Evolutionary conservation across 2,329 filamentous ascomycete genomes (phyloP).

Genomic region (Colletotrichum sp.): DNA sequence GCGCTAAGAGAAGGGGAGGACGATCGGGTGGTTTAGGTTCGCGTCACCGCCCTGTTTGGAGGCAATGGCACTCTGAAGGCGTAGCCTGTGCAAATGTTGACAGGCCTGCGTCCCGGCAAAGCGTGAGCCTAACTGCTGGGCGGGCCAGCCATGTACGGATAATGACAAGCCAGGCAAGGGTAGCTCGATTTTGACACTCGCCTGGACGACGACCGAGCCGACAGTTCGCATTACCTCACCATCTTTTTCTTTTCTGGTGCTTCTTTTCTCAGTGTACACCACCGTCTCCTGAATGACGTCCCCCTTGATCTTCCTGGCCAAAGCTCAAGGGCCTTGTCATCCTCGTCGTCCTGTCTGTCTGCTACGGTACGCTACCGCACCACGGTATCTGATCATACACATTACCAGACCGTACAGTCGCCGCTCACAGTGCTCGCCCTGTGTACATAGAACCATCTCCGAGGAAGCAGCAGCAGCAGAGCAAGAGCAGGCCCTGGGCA

Average conservation of each 20-base stretch:
- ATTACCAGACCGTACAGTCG: neutral
- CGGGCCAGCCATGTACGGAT: neutral
- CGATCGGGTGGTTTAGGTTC: neutral
- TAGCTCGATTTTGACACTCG: slow-evolving; percentile 13
- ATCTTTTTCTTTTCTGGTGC: neutral
- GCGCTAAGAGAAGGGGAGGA: neutral
- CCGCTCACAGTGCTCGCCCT: slow-evolving; percentile 6
- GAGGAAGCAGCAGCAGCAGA: neutral
- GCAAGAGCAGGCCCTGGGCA: neutral
- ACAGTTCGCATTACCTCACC: slow-evolving; percentile 18
- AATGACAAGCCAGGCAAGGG: neutral
- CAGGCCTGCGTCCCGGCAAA: neutral
- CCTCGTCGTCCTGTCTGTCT: neutral
- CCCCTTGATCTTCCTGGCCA: neutral
- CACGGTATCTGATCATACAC: neutral
- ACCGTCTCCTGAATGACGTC: slow-evolving; percentile 5
- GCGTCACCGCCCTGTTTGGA: slow-evolving; percentile 18
- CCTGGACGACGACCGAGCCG: slow-evolving; percentile 18
- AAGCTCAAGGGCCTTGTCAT: neutral
- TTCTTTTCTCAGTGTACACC: slow-evolving; percentile 11
- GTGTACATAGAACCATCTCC: slow-evolving; percentile 1
- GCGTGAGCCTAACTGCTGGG: neutral
- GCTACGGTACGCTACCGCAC: neutral
- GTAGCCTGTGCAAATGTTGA: slow-evolving; percentile 6
- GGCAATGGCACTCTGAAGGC: neutral